Percentiles rank a stretch among this genome's conserved stretches.
These are phyloP conservation scores for Nicotiana paniculata DNA, from an alignment of 257 asterid species.

Conservation along the genomic window DNA sequence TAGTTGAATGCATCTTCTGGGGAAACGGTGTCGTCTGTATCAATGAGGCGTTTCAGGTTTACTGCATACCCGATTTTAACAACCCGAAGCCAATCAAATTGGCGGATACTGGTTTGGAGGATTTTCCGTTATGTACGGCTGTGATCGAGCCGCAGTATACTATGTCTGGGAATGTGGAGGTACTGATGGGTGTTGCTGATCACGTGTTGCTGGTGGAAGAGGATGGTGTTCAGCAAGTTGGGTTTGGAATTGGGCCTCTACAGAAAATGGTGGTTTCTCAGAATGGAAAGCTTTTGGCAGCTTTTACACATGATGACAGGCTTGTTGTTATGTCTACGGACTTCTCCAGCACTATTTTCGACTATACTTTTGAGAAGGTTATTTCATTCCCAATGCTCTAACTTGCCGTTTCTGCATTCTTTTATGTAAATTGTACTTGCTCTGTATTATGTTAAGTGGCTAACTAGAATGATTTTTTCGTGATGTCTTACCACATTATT, in stretches of 20 bases:
- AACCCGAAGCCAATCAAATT: constrained; percentile 53
- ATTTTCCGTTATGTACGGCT: constrained; percentile 78
- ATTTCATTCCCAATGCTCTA: not conserved
- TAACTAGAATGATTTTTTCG: not conserved
- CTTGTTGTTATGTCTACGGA: constrained; percentile 78
- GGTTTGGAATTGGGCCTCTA: constrained; percentile 65
- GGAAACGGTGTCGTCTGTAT: constrained; percentile 84
- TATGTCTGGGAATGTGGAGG: constrained; percentile 95
- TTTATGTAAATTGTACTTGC: not conserved
- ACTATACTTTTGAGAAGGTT: constrained; percentile 75
- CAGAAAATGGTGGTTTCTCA: constrained; percentile 89
- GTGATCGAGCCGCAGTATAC: constrained; percentile 95
- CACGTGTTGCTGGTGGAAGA: constrained; percentile 79
- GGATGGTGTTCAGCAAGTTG: constrained; percentile 77
- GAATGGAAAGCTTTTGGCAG: constrained; percentile 77
- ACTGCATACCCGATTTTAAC: constrained; percentile 73
- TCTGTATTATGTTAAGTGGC: not conserved
- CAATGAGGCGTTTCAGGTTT: constrained; percentile 70
- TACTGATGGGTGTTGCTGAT: constrained; percentile 72
- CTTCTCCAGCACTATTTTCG: constrained; percentile 62
- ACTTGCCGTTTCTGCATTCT: not conserved
- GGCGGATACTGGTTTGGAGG: constrained; percentile 78
- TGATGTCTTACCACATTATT: not conserved
- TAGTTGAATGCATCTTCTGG: constrained; percentile 87
- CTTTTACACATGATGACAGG: constrained; percentile 84